Base-by-base conservation (phyloP, 257 asterid genomes). In the Petrea volubilis region DNA sequence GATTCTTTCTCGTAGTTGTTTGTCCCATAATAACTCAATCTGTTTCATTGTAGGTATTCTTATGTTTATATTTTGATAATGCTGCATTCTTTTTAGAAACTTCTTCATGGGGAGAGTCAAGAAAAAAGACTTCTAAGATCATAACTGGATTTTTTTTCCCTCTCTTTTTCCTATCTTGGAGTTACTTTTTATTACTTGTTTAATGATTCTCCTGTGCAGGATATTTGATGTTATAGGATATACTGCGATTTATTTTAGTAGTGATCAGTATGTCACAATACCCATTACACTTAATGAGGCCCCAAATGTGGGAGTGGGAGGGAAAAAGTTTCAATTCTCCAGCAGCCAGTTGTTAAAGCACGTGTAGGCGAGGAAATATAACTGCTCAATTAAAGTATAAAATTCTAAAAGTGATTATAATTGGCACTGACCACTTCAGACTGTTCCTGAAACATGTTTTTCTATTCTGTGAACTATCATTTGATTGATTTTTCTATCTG, bases 391-490 rank as follows among this genome's bases (percentile, higher is more conserved):
- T 12, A 23, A 4, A n/a, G 52, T 17, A 6, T 51, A 44, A 72
- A 67, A 8, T n/a, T 55, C 52, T 69, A 18, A n/a, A 70, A 44
- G 43, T 80, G 70, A 49, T 70, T 33, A 9, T 60, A 28, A 40
- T 41, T 59, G 33, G 31, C 65, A 61, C 25, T 47, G 62, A 52
- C 21, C 47, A 62, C 38, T 61, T 46, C 58, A 55, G 46, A 38
- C 33, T 29, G 17, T 40, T 29, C 49, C 55, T 36, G 50, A 41
- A 18, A 63, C 21, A 44, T 64, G 70, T 64, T 33, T 17, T 62
- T 44, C 68, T 41, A 52, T 29, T 68, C 7, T 53, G 34, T 51
- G 64, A 69, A 25, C 66, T 71, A 59, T 55, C 28, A 18, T 64
- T 11, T 65, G 53, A 14, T 61, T 66, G 44, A 28, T 21, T 51